phyloP scores from a whole-genome alignment of 768 basidiomycete species.

The Lactifluus pinguis region DNA sequence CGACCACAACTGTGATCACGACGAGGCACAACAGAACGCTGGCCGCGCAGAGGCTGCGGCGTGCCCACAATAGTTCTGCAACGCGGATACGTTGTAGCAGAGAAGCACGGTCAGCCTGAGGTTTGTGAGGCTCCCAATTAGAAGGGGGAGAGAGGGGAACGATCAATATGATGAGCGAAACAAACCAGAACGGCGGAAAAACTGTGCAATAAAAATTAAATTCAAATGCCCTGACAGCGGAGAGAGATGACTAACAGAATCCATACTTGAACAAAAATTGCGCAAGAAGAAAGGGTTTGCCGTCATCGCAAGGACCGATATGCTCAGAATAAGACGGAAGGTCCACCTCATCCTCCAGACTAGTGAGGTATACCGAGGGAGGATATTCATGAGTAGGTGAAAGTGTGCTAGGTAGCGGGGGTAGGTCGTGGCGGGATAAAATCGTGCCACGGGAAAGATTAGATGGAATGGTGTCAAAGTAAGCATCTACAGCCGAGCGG shows the following conservation, averaged over 20 bases:
- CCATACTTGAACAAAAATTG: slow-evolving; percentile 42
- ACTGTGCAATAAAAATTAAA: slow-evolving; percentile 24
- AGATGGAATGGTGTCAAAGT: neutral
- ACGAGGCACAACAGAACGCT: slow-evolving; percentile 18
- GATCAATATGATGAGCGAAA: slow-evolving; percentile 33
- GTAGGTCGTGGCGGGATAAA: neutral
- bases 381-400: neutral
- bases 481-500: neutral
- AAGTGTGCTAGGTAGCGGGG: neutral
- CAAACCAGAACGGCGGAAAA: slow-evolving; percentile 42
- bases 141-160: slow-evolving; percentile 33
- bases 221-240: neutral
- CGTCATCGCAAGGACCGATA: slow-evolving; percentile 16
- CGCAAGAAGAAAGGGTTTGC: slow-evolving; percentile 37
- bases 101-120: slow-evolving; percentile 28
- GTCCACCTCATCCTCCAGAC: slow-evolving; percentile 15
- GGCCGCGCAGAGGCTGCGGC: slow-evolving; percentile 29
- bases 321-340: slow-evolving; percentile 29
- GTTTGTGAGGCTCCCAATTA: slow-evolving; percentile 30
- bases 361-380: neutral
- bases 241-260: slow-evolving; percentile 33
- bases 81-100: slow-evolving; percentile 28
- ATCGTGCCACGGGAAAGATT: neutral
- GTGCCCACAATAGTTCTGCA: slow-evolving; percentile 36
- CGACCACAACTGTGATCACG: slow-evolving; percentile 16